phyloP scores from a whole-genome alignment of 177 flowering plant genomes.

The Tripterygium wilfordii region DNA sequence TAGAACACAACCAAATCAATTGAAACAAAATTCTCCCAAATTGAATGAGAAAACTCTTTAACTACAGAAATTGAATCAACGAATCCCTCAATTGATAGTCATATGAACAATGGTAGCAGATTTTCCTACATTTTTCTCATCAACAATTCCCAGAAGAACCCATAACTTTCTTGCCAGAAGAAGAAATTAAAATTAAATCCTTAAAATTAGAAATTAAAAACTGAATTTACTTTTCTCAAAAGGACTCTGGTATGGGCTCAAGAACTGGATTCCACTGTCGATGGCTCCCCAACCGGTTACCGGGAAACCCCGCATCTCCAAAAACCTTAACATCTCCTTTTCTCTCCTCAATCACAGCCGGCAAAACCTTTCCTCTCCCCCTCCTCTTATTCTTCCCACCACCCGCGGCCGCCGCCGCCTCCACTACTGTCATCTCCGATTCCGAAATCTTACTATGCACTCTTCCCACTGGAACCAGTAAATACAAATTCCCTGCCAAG shows the following conservation, averaged over 20 bases:
- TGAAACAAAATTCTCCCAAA: too few relatives aligned
- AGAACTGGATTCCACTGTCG: constrained; percentile 37
- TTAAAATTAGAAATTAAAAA: too few relatives aligned
- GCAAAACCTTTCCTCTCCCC: constrained; percentile 17
- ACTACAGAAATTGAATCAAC: too few relatives aligned
- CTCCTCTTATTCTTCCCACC: not conserved
- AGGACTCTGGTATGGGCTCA: constrained; percentile 35
- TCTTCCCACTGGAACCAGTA: constrained; percentile 29
- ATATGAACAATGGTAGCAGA: too few relatives aligned
- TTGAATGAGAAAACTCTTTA: too few relatives aligned
- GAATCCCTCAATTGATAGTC: too few relatives aligned
- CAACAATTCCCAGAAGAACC: too few relatives aligned
- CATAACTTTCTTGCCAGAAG: too few relatives aligned
- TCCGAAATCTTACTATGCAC: constrained; percentile 27
- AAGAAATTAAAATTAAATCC: too few relatives aligned
- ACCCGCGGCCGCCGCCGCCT: constrained; percentile 9
- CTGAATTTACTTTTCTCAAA: too few relatives aligned
- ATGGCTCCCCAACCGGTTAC: constrained; percentile 4
- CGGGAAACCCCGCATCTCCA: constrained; percentile 4
- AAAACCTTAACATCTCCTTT: not conserved
- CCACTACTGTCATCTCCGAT: constrained; percentile 26
- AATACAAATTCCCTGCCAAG: constrained; percentile 30
- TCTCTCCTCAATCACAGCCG: constrained; percentile 8
- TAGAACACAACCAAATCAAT: too few relatives aligned
- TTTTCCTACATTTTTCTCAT: too few relatives aligned